A percentile compares a stretch with the other conserved stretches of the same genome.
phyloP scores from a whole-genome alignment of 805 yeast species.

The Cyberlindnera petersonii region DNA sequence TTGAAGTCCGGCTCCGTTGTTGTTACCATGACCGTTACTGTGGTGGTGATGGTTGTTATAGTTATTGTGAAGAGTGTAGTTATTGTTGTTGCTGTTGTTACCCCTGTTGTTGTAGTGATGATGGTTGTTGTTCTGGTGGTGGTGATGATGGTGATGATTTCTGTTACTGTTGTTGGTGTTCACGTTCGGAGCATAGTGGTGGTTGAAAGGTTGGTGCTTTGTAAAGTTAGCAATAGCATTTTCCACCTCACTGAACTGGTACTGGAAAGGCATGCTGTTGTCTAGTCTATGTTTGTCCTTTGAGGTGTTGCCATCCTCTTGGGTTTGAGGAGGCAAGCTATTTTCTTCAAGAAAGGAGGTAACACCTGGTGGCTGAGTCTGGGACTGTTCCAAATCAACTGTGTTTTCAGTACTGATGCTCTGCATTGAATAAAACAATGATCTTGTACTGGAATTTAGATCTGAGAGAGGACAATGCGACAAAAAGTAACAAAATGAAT shows the following conservation, averaged over 20 bases:
- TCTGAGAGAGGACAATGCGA: too few relatives aligned
- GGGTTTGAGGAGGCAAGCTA: background rate
- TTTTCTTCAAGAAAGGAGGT: too few relatives aligned
- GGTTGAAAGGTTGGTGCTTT: conserved; percentile 30
- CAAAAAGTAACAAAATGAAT: too few relatives aligned
- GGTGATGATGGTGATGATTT: conserved; percentile 7
- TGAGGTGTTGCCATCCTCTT: background rate
- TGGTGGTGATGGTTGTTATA: conserved; percentile 2
- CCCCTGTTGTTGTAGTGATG: conserved; percentile 9
- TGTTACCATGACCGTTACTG: conserved; percentile 5
- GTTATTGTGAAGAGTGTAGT: conserved; percentile 2
- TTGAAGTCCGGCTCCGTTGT: conserved; percentile 11
- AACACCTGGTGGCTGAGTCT: too few relatives aligned
- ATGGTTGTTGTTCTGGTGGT: conserved; percentile 9
- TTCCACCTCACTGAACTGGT: conserved; percentile 28
- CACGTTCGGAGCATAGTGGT: conserved; percentile 29
- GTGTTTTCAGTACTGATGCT: too few relatives aligned
- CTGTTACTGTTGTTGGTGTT: conserved; percentile 17
- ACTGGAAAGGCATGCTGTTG: conserved; percentile 21
- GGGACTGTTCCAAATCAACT: too few relatives aligned
- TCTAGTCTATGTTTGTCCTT: conserved; percentile 8
- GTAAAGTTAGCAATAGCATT: conserved; percentile 29
- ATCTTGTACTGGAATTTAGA: too few relatives aligned
- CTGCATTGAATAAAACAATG: too few relatives aligned
- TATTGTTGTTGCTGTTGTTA: conserved; percentile 8